Base-by-base conservation (phyloP, 257 asterid genomes). In the Lycium ferocissimum region DNA sequence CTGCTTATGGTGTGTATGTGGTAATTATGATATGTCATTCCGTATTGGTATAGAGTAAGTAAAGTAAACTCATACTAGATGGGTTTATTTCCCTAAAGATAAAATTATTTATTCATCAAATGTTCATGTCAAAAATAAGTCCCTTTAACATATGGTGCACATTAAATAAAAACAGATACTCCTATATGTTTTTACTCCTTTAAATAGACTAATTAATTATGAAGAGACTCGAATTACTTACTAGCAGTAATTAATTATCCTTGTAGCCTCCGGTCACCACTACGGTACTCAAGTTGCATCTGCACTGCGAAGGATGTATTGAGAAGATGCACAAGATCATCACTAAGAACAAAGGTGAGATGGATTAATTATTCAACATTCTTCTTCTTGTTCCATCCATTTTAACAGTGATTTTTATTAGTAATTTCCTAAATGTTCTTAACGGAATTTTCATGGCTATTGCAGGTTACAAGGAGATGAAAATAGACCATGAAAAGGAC, bases 231-330 rank as follows among this genome's bases (percentile, higher is more conserved):
- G 33, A 26, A 26, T 26, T 26, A 26, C 33, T 26, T 26, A 26
- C 33, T 26, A 26, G n/a, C n/a, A n/a, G 1, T 75, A 57, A 51
- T 20, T 49, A 10, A 1, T 49, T 12, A 12, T 49, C 22, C 81
- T 22, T 54, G 78, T 79, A 94, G 99, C 88, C 85, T 54, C 91
- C 91, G 4, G 90, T 93, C 0, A 87, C 94, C 18, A 94, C 97
- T 70, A 94, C 95, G 54, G 90, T 86, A 82, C 5, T 95, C 89
- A 95, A 91, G 88, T 85, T 92, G 20, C 59, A 88, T n/a, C 79
- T 96, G 3, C 98, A 96, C 87, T 96, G 99, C 62, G 94, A 96
- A 35, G 99, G 99, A 47, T 96, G 99, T 89, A 89, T 91, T 7
- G 90, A 90, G 81, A 96, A 92, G 83, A 94, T 96, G 54, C 45